Evolutionary conservation across 2,329 filamentous ascomycete genomes (phyloP), one percentile per base, ranked within the genome.

Genomic region (Stachybotrys chlorohalonatus): DNA sequence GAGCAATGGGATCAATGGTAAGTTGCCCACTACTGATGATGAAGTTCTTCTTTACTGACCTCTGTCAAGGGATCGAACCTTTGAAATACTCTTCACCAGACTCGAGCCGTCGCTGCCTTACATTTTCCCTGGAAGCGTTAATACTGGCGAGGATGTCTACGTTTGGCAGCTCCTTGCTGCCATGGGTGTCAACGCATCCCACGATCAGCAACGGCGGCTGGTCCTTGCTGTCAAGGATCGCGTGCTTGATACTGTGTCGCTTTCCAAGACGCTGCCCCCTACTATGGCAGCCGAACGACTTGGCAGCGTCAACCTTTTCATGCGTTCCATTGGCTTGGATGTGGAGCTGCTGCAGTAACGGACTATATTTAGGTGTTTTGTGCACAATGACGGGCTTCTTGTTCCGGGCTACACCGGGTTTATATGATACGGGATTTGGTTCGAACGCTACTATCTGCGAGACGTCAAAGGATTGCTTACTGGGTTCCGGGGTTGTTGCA

Each of bases 151-250:
- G 61, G 94, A 99, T 65, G 87, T 96, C 66, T 95, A 97, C 66
- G 90, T 97, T 46, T 99, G 94, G 94, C 93, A 97, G 72, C 95
- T 97, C 69, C 80, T 99, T 60, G 94, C 94, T 8, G 91, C 93
- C 11, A 90, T 96, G 72, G 94, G 94, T 58, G 94, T 96, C 60
- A 92, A 90, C 52, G 93, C 94, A 39, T 92, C 84, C 66, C 90
- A 92, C 13, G 91, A 96, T 62, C 94, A 99, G 73, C 94, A 99
- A 71, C 93, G 96, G 69, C 83, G 92, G 55, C 79, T 99, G 54
- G 94, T 99, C 9, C 82, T 96, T 64, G 92, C 91, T 47, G 94
- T 99, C 63, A 99, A 97, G 81, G 94, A 99, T 65, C 87, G 93
- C 53, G 94, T 99, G 56, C 95, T 97, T 83, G 92, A 96, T 68